A percentile compares a stretch with the other conserved stretches of the same genome.
Conservation (phyloP, 169 alveolate genomes). For the Prorocentrum cordatum region DNA sequence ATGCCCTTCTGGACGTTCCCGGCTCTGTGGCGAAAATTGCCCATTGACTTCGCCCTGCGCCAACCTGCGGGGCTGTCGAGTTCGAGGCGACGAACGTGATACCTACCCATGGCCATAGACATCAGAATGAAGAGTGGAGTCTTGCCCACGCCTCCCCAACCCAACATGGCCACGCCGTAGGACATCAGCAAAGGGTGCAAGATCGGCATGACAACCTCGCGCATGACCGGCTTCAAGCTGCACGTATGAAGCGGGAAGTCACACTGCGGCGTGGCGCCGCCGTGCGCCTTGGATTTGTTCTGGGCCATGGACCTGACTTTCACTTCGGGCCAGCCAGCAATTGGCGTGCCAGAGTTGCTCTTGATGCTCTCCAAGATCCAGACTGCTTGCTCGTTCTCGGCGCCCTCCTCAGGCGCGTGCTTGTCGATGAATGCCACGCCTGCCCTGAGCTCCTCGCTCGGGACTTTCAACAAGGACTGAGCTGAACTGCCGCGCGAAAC, state of each 20-base stretch:
- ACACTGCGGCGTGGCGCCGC: not conserved
- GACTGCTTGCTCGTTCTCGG: not conserved
- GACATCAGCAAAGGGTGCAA: not conserved
- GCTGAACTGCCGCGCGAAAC: no score
- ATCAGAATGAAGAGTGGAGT: not conserved
- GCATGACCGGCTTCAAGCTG: not conserved
- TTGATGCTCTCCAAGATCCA: not conserved
- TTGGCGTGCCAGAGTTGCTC: not conserved
- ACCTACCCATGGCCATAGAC: not conserved
- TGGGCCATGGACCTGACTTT: not conserved
- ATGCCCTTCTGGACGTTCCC: not conserved
- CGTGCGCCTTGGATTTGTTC: constrained; percentile 2
- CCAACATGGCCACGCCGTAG: not conserved
- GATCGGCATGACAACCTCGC: not conserved
- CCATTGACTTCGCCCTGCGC: not conserved
- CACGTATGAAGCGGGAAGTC: not conserved
- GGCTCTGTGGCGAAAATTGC: not conserved
- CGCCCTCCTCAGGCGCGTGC: not conserved
- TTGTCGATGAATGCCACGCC: constrained; percentile 4
- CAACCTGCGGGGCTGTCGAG: not conserved
- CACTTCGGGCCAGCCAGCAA: constrained; percentile 10
- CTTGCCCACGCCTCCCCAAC: not conserved
- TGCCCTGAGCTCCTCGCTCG: not conserved
- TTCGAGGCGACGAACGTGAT: not conserved
- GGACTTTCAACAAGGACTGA: no score